A percentile compares a stretch with the other conserved stretches of the same genome.
Evolutionary conservation across 176 grass and related monocot genomes (phyloP).

Genomic region (Aegilops longissima): DNA sequence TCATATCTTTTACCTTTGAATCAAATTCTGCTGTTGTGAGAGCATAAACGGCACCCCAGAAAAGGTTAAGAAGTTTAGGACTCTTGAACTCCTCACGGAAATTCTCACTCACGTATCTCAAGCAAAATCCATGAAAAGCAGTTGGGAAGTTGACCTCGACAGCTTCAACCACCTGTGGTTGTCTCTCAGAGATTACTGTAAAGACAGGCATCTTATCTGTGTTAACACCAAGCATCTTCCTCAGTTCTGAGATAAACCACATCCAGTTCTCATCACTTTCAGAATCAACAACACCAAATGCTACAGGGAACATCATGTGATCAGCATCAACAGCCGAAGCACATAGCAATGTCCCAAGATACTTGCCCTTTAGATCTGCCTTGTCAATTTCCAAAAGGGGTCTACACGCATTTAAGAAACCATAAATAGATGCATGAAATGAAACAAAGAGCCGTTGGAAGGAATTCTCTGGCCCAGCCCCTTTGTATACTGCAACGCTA

Average conservation of each 20-base stretch:
- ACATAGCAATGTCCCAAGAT: conserved; percentile 90
- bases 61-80: conserved; percentile 92
- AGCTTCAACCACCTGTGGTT: conserved; percentile 65
- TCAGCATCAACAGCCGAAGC: conserved; percentile 91
- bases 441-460: conserved; percentile 91
- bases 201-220: conserved; percentile 95
- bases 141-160: conserved; percentile 79
- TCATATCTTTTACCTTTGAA: conserved; percentile 83
- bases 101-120: conserved; percentile 84
- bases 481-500: conserved; percentile 70
- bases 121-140: conserved; percentile 86
- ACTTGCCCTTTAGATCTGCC: conserved; percentile 93
- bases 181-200: conserved; percentile 82
- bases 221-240: conserved; percentile 92
- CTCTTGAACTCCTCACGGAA: conserved; percentile 98
- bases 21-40: conserved; percentile 81
- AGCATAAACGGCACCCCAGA: conserved; percentile 93
- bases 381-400: conserved; percentile 94
- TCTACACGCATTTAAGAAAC: conserved; percentile 84
- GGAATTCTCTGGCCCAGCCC: conserved; percentile 64
- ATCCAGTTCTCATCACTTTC: conserved; percentile 97
- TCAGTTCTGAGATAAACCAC: conserved; percentile 96
- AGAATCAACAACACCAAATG: conserved; percentile 78
- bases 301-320: conserved; percentile 77
- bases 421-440: conserved; percentile 85